These are phyloP conservation scores for Vigna unguiculata DNA, from an alignment of 306 rosid species.

Conservation along the genomic window DNA sequence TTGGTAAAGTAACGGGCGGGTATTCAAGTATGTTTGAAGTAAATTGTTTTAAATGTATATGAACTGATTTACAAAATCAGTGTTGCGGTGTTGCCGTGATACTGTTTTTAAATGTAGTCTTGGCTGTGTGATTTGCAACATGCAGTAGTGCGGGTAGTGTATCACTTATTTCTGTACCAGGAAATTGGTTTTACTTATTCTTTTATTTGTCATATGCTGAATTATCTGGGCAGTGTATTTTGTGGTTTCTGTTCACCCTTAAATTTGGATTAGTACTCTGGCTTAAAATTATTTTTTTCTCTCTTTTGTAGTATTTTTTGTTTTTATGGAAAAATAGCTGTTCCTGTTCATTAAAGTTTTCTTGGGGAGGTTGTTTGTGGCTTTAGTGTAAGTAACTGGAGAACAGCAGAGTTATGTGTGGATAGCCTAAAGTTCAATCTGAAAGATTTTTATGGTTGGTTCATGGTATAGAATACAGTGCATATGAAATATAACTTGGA, in stretches of 20 bases:
- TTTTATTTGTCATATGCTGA: slow-evolving; percentile 1
- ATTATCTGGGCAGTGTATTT: slow-evolving; percentile 6
- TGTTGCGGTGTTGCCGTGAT: neutral
- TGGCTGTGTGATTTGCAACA: neutral
- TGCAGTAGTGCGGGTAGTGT: neutral
- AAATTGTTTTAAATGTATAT: neutral
- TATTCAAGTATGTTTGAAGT: neutral
- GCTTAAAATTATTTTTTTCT: neutral
- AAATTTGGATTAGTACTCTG: slow-evolving; percentile 1
- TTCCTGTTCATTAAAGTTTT: neutral
- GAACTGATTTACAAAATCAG: neutral
- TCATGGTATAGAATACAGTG: slow-evolving; percentile 2
- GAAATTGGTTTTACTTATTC: slow-evolving; percentile 15
- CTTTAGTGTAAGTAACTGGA: slow-evolving; percentile 29
- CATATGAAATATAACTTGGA: neutral
- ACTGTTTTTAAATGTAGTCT: slow-evolving; percentile 19
- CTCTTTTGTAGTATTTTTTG: neutral
- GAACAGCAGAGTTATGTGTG: neutral
- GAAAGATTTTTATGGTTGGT: neutral
- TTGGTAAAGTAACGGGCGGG: neutral
- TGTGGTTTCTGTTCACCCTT: neutral
- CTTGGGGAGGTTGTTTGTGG: slow-evolving; percentile 14
- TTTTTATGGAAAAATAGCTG: neutral
- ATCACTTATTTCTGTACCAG: neutral
- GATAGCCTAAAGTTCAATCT: slow-evolving; percentile 18